Percentiles rank a stretch among this genome's conserved stretches.
These are phyloP conservation scores for Hyaloscypha finlandica DNA, from an alignment of 495 filamentous ascomycete species.

Conservation along the genomic window DNA sequence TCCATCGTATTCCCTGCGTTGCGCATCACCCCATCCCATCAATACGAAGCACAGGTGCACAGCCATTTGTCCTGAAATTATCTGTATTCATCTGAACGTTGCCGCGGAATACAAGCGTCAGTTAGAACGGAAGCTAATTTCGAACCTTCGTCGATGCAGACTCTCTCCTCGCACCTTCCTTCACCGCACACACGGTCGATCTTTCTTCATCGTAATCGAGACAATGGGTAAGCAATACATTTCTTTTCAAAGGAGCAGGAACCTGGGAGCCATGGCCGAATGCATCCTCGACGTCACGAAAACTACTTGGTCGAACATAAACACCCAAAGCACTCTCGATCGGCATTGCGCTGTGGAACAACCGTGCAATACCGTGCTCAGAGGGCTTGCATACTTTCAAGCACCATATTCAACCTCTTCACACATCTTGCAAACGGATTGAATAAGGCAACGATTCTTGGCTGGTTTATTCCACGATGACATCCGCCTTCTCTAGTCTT, in stretches of 20 bases:
- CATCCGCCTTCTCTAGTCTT: slow-evolving; percentile 13
- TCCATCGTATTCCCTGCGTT: slow-evolving; percentile 17
- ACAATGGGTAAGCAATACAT: slow-evolving; percentile 34
- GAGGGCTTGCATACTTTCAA: slow-evolving; percentile 21
- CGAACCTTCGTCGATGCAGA: slow-evolving; percentile 18
- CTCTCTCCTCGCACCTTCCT: slow-evolving; percentile 17
- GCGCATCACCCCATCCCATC: slow-evolving; percentile 26
- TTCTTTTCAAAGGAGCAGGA: slow-evolving; percentile 20
- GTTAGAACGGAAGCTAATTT: slow-evolving; percentile 25
- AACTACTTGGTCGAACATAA: neutral
- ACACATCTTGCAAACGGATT: slow-evolving; percentile 2
- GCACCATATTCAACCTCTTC: neutral
- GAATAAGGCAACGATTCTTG: neutral
- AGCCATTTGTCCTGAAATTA: neutral
- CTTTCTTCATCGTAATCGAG: slow-evolving; percentile 25
- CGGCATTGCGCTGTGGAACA: slow-evolving; percentile 16
- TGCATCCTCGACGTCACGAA: neutral
- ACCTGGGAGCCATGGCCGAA: neutral
- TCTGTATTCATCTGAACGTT: neutral
- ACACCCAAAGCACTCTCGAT: neutral
- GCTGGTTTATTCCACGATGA: slow-evolving; percentile 11
- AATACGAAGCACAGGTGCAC: slow-evolving; percentile 16
- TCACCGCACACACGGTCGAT: slow-evolving; percentile 20
- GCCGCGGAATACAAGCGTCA: neutral
- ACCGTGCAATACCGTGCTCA: neutral